Percentiles rank a stretch among this genome's conserved stretches.
Conservation (phyloP, 2,329 filamentous ascomycete genomes). For the Alternaria conjuncta region DNA sequence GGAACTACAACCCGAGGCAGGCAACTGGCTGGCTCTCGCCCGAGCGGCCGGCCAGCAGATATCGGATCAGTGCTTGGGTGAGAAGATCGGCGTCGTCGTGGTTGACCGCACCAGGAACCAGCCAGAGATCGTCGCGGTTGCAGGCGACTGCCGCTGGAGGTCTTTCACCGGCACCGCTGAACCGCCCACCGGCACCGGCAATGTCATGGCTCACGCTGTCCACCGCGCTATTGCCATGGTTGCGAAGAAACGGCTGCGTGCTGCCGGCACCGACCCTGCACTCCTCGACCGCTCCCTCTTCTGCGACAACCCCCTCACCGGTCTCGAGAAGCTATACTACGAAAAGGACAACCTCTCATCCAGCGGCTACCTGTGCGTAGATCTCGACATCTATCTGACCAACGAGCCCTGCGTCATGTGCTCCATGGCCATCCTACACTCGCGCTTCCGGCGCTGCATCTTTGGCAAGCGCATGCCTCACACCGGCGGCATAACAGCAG, state of each 20-base stretch:
- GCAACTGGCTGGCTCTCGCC: conserved; percentile 72
- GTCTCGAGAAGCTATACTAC: conserved; percentile 69
- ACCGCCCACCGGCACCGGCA: conserved; percentile 59
- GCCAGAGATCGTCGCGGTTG: conserved; percentile 70
- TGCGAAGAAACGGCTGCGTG: conserved; percentile 61
- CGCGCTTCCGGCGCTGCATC: conserved; percentile 84
- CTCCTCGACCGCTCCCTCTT: conserved; percentile 59
- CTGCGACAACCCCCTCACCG: conserved; percentile 71
- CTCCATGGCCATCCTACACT: conserved; percentile 94
- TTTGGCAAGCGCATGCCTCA: conserved; percentile 79
- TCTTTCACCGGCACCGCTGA: conserved; percentile 39
- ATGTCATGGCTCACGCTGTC: conserved; percentile 79
- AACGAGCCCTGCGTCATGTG: conserved; percentile 98
- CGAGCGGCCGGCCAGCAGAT: conserved; percentile 67
- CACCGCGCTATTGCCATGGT: conserved; percentile 85
- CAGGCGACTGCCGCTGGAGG: conserved; percentile 77
- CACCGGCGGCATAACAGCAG: conserved; percentile 83
- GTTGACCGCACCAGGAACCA: conserved; percentile 62
- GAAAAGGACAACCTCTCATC: conserved; percentile 66
- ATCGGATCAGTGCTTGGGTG: conserved; percentile 65
- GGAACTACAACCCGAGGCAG: conserved; percentile 69
- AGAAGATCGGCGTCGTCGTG: conserved; percentile 76
- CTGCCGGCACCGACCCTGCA: conserved; percentile 40
- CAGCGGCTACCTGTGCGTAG: conserved; percentile 92
- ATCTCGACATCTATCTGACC: conserved; percentile 90